Base-by-base conservation (phyloP, 805 yeast species). In the Pichia paraexigua region DNA sequence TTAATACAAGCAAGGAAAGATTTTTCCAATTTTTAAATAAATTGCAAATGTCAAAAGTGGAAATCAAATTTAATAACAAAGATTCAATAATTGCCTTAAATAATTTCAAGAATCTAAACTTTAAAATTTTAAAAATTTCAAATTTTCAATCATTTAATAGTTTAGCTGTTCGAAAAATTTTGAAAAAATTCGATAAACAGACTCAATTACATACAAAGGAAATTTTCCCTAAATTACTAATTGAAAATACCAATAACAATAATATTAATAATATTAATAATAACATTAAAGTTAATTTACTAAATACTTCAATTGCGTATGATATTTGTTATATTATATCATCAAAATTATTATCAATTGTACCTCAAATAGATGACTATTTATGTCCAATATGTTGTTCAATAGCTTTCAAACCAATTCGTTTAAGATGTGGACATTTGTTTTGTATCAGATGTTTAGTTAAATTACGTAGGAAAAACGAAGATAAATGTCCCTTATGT, bases 281-380 rank as follows among this genome's bases (percentile, higher is more conserved):
- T 42, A 49, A 50, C 7, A 53, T 62, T 6, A 49, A 53, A 13
- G 50, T 58, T 22, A 58, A 61, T 41, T 56, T 64, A 9, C 25
- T 63, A 41, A 53, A 57, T 25, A 58, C 59, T 20, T 76, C 82
- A 9, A 64, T 83, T 44, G 77, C 83, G 0, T 76, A 74, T 56
- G 71, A 75, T 21, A 72, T 82, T 24, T 81, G 85, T 60, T 72
- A 67, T 39, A 72, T 82, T 28, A 79, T 85, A 35, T 76, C 83
- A 30, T 71, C 70, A 24, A 71, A 79, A 25, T 64, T 85, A 18
- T 63, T 85, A 39, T 72, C 75, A 28, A 64, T 85, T 1, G 69
- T 84, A 1, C 94, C 94, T 1, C 91, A 84, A 62, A 66, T 86
- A 5, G 91, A 85, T 46, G 92, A 86, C 62, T 85, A 84, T 59